A percentile compares a stretch with the other conserved stretches of the same genome.
Evolutionary conservation across 805 yeast genomes (phyloP).

Genomic region (Spathaspora arborariae): DNA sequence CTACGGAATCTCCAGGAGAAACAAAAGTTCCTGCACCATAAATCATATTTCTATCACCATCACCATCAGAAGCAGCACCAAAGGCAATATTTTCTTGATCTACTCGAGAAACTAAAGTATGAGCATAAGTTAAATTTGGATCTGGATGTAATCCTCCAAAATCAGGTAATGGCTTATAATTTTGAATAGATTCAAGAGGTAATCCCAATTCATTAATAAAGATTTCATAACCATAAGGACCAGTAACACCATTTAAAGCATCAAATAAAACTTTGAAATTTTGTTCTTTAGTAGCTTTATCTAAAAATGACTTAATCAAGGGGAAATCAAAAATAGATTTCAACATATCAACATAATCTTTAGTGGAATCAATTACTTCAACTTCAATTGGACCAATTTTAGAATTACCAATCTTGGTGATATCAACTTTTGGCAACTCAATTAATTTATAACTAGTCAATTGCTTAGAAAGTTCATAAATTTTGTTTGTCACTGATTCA

Average conservation of each 20-base stretch:
- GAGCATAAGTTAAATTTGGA: conserved; percentile 94
- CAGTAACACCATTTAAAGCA: conserved; percentile 92
- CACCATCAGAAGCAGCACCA: conserved; percentile 99
- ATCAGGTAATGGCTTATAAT: conserved; percentile 76
- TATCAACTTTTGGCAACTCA: conserved; percentile 62
- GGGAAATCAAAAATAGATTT: conserved; percentile 85
- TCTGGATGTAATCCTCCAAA: conserved; percentile 98
- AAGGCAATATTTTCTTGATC: conserved; percentile 78
- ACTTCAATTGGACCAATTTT: conserved; percentile 60
- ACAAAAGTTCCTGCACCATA: conserved; percentile 94
- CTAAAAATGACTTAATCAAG: conserved; percentile 69
- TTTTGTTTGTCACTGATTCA: conserved; percentile 85
- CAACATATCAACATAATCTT: conserved; percentile 73
- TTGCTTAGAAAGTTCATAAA: conserved; percentile 63
- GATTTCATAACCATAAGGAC: conserved; percentile 87
- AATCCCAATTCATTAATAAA: conserved; percentile 84
- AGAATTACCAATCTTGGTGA: conserved; percentile 51
- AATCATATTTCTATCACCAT: conserved; percentile 98
- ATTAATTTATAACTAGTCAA: conserved; percentile 57
- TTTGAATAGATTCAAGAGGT: conserved; percentile 68
- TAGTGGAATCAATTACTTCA: conserved; percentile 80
- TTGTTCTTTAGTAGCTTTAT: conserved; percentile 40
- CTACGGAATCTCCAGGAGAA: conserved; percentile 97
- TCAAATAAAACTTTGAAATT: conserved; percentile 80
- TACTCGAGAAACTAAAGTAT: conserved; percentile 80